These are phyloP conservation scores for Chlorencoelia australis DNA, from an alignment of 2,329 filamentous ascomycete genomes.

Conservation along the genomic window DNA sequence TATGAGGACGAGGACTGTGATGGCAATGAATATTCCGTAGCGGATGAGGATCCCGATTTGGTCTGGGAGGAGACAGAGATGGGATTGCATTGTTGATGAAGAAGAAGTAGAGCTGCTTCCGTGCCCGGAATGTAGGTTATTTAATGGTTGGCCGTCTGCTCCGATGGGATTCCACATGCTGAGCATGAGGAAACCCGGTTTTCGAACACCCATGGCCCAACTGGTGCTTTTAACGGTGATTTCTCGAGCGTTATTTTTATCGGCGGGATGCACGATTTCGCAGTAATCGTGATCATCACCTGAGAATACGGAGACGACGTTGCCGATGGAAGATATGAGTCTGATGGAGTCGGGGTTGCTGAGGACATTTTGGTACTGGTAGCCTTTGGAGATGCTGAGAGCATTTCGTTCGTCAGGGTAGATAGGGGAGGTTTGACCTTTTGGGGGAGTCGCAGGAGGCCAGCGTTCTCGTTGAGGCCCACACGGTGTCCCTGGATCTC, in stretches of 20 bases:
- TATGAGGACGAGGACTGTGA: conserved; percentile 40
- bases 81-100: conserved; percentile 65
- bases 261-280: conserved; percentile 63
- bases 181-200: conserved; percentile 76
- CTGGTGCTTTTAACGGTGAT: conserved; percentile 93
- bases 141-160: conserved; percentile 38
- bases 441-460: conserved; percentile 56
- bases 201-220: conserved; percentile 91
- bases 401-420: conserved; percentile 63
- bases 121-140: conserved; percentile 19
- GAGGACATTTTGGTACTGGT: conserved; percentile 96
- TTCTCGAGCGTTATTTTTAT: conserved; percentile 54
- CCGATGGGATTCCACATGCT: conserved; percentile 91
- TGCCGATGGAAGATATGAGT: conserved; percentile 67
- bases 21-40: conserved; percentile 56
- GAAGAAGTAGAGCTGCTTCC: conserved; percentile 28
- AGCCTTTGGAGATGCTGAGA: conserved; percentile 67
- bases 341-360: conserved; percentile 64
- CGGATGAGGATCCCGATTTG: conserved; percentile 75
- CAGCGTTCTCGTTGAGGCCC: conserved; percentile 78
- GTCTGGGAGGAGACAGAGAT: conserved; percentile 83
- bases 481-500: conserved; percentile 73
- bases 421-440: conserved; percentile 44
- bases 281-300: conserved; percentile 99
- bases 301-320: conserved; percentile 79